Base-by-base conservation (phyloP, 805 yeast species). In the Candida parachauliodes region DNA sequence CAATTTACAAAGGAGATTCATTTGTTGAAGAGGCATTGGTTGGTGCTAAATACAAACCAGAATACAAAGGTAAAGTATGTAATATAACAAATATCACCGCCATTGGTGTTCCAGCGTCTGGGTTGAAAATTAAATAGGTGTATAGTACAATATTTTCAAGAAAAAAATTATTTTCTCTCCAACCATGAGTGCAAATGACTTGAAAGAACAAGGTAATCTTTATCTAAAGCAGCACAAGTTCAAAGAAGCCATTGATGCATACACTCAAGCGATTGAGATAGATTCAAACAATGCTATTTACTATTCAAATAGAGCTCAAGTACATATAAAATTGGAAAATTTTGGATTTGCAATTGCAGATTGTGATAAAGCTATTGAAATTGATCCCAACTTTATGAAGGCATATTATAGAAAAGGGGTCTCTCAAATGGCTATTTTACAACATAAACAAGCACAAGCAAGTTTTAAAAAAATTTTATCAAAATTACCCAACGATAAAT, bases 91-190 rank as follows among this genome's bases (percentile, higher is more conserved):
- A 72, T 35, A 69, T 94, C 44, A 83, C 96, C 3, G 67, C 73
- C 37, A 79, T 93, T 46, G 99, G 98, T 14, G 88, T 91, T 11
- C 86, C 93, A 14, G 93, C 95, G 8, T 83, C 96, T 9, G 98
- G 98, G 16, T 73, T 91, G 53, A 79, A 94, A 46, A 71, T 76
- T 35, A 53, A 54, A 41, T 65, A 52, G 24, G 8, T 25, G 6
- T 25, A 25, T 6, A 15, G 29, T 14, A 5, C 14, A 18, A 8
- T 27, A 27, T 27, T 12, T 8, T 22, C 10, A 24, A 16, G 16
- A 18, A 28, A 16, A 34, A 28, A 14, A 34, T 12, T 19, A 18
- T 16, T 25, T 25, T 33, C 14, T 15, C 15, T 28, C 19, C 17
- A 16, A 12, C 12, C 7, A 24, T n/a, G 30, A 36, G 24, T 21